Percentiles rank a stretch among this genome's conserved stretches.
These are phyloP conservation scores for Pythium insidiosum DNA, from an alignment of 352 stramenopile species.

Conservation along the genomic window DNA sequence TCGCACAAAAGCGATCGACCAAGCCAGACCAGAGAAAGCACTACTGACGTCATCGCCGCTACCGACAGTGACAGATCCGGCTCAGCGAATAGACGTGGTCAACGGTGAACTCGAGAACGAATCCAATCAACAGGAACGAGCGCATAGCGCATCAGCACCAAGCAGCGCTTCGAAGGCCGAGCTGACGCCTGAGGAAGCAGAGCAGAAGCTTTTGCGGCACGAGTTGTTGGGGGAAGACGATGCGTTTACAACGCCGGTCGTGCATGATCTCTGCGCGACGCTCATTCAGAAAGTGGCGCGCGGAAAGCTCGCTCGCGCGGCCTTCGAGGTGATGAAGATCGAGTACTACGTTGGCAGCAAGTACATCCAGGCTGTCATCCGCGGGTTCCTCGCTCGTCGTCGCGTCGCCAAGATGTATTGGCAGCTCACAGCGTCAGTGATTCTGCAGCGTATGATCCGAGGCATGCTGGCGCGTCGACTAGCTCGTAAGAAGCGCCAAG, in stretches of 20 bases:
- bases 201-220: too few species aligned
- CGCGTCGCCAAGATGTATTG: conserved; percentile 61
- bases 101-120: too few species aligned
- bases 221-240: too few species aligned
- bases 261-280: conserved; percentile 66
- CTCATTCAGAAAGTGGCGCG: conserved; percentile 71
- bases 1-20: conserved; percentile 9
- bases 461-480: conserved; percentile 41
- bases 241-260: conserved; percentile 14
- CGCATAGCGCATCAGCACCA: background rate
- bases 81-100: too few species aligned
- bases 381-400: conserved; percentile 57
- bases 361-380: conserved; percentile 64
- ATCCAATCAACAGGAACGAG: background rate
- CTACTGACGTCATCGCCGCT: background rate
- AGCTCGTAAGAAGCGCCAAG: conserved; percentile 14
- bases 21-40: too few species aligned
- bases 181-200: too few species aligned
- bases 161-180: too few species aligned
- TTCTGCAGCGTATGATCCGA: conserved; percentile 46
- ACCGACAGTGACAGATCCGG: too few species aligned
- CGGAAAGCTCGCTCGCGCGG: conserved; percentile 53
- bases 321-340: conserved; percentile 49
- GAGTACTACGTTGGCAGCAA: conserved; percentile 64
- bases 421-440: conserved; percentile 41